Conservation (phyloP, 1,139 yeast species). For the Diutina pseudorugosa region DNA sequence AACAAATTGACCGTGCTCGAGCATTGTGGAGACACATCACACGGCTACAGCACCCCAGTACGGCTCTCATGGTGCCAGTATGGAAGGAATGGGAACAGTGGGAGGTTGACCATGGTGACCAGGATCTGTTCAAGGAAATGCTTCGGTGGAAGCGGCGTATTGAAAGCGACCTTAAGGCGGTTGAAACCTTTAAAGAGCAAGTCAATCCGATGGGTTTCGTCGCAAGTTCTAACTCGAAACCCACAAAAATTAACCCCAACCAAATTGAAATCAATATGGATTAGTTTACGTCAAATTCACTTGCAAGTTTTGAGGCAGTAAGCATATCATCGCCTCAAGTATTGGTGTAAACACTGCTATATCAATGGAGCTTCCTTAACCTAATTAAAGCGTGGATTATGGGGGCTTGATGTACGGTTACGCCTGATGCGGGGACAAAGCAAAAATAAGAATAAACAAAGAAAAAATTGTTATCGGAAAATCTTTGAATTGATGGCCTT, state of each 20-base stretch:
- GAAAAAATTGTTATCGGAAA: no score
- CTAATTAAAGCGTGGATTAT: background rate
- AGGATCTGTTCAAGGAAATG: slow-evolving; percentile 65
- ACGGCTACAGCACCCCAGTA: slow-evolving; percentile 12
- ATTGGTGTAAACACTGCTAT: background rate
- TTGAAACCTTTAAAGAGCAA: slow-evolving; percentile 13
- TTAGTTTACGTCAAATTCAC: no score
- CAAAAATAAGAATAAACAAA: no score
- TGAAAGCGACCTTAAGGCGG: slow-evolving; percentile 22
- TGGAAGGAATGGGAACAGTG: slow-evolving; percentile 67
- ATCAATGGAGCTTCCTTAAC: background rate
- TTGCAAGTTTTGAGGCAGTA: background rate
- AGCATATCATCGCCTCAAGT: background rate
- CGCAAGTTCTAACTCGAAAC: slow-evolving; percentile 17
- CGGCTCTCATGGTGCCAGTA: slow-evolving; percentile 15
- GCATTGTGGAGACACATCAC: slow-evolving; percentile 36
- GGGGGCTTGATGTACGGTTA: background rate
- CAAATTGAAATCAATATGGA: slow-evolving; percentile 45
- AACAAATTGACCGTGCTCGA: slow-evolving; percentile 48
- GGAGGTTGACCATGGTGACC: slow-evolving; percentile 62
- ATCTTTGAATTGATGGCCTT: no score
- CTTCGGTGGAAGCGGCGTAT: slow-evolving; percentile 41
- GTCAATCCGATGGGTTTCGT: slow-evolving; percentile 47
- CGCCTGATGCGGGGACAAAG: no score
- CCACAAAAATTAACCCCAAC: slow-evolving; percentile 37